A percentile compares a stretch with the other conserved stretches of the same genome.
Conservation (phyloP, 1,284 basidiomycete genomes). For the Spongiforma sp. region DNA sequence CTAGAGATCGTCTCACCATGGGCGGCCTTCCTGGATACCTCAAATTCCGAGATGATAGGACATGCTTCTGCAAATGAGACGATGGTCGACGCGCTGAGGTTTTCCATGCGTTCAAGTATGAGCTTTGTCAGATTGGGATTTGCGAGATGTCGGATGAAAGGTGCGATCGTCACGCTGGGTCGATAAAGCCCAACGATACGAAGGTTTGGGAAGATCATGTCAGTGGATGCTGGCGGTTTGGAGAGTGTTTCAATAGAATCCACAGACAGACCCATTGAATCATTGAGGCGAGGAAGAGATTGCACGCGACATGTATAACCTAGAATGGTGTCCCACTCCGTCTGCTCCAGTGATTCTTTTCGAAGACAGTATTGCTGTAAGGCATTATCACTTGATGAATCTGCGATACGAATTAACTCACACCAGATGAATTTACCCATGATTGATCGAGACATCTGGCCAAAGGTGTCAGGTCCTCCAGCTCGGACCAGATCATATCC, state of each 20-base stretch:
- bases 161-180: neutral
- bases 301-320: slow-evolving; percentile 11
- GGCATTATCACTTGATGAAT: neutral
- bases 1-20: slow-evolving; percentile 3
- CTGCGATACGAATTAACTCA: too few species aligned
- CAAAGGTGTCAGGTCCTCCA: too few species aligned
- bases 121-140: neutral
- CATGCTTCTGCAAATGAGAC: neutral
- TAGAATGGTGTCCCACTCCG: slow-evolving; percentile 16
- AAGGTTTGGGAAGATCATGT: slow-evolving; percentile 7
- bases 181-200: neutral
- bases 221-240: neutral
- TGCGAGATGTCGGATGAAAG: slow-evolving; percentile 8
- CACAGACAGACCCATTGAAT: neutral
- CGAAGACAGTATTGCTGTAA: slow-evolving; percentile 4
- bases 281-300: slow-evolving; percentile 2
- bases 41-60: slow-evolving; percentile 5
- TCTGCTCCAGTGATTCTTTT: neutral
- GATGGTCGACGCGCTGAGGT: neutral
- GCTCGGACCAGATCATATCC: too few species aligned
- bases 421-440: too few species aligned
- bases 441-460: too few species aligned
- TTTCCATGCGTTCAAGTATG: neutral
- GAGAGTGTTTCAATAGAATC: slow-evolving; percentile 4
- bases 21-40: neutral